Evolutionary conservation across 2,329 filamentous ascomycete species (phyloP), one percentile per base, ranked within the genome.

Genomic region (Fusarium torreyae): DNA sequence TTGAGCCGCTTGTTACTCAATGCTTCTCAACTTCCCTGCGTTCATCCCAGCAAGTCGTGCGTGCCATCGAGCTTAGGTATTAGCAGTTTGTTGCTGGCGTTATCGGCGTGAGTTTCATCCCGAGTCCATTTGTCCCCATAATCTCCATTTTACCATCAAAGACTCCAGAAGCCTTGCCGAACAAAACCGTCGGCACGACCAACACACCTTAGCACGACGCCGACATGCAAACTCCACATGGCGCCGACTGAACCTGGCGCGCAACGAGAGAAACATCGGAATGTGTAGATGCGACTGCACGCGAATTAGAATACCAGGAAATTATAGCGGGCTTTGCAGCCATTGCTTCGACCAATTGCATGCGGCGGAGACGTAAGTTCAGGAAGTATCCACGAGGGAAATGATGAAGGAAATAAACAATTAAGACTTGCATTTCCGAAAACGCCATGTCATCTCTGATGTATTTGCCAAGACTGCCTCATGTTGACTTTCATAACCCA

Each of bases 161-260:
- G 34, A 43, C 57, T 59, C 52, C 57, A 63, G 67, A 75, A 74
- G 69, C 70, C 36, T 57, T 45, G 51, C 66, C 51, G 70, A 75
- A 74, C 24, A 68, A 65, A 66, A 68, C 55, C 60, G 52, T 54
- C 62, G 43, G 18, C 22, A 20, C 43, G 39, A 51, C 43, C 63
- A 58, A 50, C 26, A 36, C 45, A 38, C 31, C 31, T 28, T 52
- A 54, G 51, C 53, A 49, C 31, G 34, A 45, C 57, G 50, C 42
- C 48, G 45, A 51, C 55, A 28, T 68, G 34, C n/a, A 18, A 43
- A 46, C 67, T 72, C 71, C 71, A 73, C 73, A 68, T 75, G 61
- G 68, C 57, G 60, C 55, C 68, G 72, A 60, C 72, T 72, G 60
- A 74, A 71, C 51, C 54, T 64, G 60, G 54, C 70, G 72, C 62